Evolutionary conservation across 2,329 filamentous ascomycete species (phyloP), one percentile per base, ranked within the genome.

Genomic region (Ramichloridium luteum): DNA sequence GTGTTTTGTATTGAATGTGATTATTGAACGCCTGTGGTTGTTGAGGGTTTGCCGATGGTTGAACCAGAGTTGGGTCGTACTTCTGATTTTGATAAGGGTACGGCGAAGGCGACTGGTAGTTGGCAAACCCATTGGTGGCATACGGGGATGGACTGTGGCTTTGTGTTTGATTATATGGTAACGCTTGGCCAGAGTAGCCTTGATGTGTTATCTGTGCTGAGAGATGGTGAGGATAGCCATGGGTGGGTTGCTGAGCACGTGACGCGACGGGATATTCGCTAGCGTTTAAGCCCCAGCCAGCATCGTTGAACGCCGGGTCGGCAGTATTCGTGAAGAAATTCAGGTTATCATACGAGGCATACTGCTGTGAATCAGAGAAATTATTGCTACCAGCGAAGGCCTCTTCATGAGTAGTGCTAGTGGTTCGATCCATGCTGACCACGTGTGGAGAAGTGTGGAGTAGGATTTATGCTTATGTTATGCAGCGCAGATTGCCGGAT

Each of bases 231-330:
- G 38, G 39, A 44, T 46, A 51, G 36, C 37, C 43, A 37, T 37
- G 37, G 25, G 34, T 36, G 5, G 37, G 30, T 17, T 34, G 34
- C 34, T 41, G 38, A 10, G 34, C 47, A 51, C 48, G 50, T 51
- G 50, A 51, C 42, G 38, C 39, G 23, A 30, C 25, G 17, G 36
- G 27, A 27, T 33, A 44, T 34, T 41, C 38, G 37, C 44, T 46
- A 44, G 45, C 40, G 42, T 51, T 46, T 47, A 53, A 23, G 41
- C 37, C 44, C 51, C 51, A 54, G 43, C 43, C 42, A 45, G 48
- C 42, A 41, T 53, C 45, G 40, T 42, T 41, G 32, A 43, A 41
- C 34, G 20, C 43, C 30, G 45, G 37, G 33, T 50, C 44, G 39
- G 40, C 30, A 18, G 37, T 37, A 43, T 42, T 43, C 31, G 43